Base-by-base conservation (phyloP, 345 rosid species). In the Linum tenue region DNA sequence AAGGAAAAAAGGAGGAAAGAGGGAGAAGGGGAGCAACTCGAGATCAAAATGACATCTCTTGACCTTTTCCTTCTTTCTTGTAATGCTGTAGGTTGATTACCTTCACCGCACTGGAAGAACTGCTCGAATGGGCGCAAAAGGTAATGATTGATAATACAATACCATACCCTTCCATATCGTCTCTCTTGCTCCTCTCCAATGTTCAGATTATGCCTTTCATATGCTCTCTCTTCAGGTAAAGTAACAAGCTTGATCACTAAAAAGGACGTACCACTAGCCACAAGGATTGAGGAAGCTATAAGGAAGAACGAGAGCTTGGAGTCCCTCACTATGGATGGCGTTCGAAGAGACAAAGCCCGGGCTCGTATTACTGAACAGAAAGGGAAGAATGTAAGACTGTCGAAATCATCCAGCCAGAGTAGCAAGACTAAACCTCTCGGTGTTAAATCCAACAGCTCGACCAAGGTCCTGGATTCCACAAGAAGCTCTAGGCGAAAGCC, bases 81-180 rank as follows among this genome's bases (percentile, higher is more conserved):
- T 64, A 63, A 57, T 61, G 7, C 70, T 65, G 50, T 78, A 92
- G 97, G 84, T 92, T 53, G 98, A 92, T 75, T 92, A 90, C 87
- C 91, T 92, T 75, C 98, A 90, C 79, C 96, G 96, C 59, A 88
- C 94, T 0, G 98, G 97, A 55, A 84, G 97, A 86, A 92, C 96
- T 66, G 97, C 98, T 69, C 89, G 94, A 2, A 92, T 92, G 98
- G 97, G 98, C 59, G 98, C 97, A 62, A 88, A 92, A 88, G 97
- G 97, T 92, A 22, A 70, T 57, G 79, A 36, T 44, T 2, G 12
- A 2, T 44, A 4, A 2, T 5, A 1, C 0, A 44, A 44, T 44
- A 44, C 10, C 7, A 14, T 44, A 3, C 51, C 10, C 12, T 4
- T 4, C 44, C 0, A 8, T 41, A 4, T 4, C 7, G 3, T 1